Evolutionary conservation across 305 asterid species (phyloP).

Genomic region (Lippia alba): DNA sequence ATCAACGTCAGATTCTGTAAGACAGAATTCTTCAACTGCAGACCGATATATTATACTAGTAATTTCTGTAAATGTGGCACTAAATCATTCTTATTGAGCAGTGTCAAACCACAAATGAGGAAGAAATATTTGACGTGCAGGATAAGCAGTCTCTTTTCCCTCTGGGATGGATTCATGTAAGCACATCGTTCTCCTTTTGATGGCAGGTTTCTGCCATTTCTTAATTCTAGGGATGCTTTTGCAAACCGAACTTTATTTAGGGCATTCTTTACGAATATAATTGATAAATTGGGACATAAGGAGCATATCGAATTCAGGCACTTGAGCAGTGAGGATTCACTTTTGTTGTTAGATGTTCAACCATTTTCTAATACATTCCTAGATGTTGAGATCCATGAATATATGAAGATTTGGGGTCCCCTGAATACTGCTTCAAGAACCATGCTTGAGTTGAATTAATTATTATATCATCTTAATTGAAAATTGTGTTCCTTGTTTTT

Average conservation of each 20-base stretch:
- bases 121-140: conserved; percentile 97
- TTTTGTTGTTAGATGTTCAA: too few species aligned
- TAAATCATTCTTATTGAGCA: conserved; percentile 47
- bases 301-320: not conserved
- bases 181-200: conserved; percentile 29
- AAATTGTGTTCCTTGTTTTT: not conserved
- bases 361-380: too few species aligned
- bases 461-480: too few species aligned
- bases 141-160: conserved; percentile 90
- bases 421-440: too few species aligned
- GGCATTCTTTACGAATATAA: not conserved
- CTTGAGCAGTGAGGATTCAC: too few species aligned
- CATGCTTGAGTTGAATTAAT: too few species aligned
- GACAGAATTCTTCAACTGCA: conserved; percentile 37
- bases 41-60: not conserved
- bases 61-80: conserved; percentile 30
- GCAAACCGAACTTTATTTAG: not conserved
- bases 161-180: conserved; percentile 98
- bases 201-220: conserved; percentile 48
- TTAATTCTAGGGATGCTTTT: not conserved
- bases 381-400: too few species aligned
- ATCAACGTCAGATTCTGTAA: conserved; percentile 91
- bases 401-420: too few species aligned
- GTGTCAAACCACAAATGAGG: conserved; percentile 97
- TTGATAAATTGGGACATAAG: not conserved